Evolutionary conservation across 768 basidiomycete genomes (phyloP), one percentile per base, ranked within the genome.

Genomic region (Agrocybe pediades): DNA sequence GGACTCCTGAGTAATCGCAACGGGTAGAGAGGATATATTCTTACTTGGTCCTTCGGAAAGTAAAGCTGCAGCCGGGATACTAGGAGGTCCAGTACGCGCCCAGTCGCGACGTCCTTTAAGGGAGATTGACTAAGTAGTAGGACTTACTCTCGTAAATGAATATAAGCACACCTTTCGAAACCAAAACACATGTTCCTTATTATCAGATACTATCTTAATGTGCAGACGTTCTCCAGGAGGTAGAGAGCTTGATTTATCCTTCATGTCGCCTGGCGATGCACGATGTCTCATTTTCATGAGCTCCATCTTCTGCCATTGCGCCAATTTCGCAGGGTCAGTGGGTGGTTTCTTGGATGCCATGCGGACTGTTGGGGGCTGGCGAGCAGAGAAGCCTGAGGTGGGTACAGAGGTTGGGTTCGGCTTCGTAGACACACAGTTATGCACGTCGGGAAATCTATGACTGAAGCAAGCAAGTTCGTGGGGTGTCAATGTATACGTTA

Each of bases 211-310:
- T 5, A 85, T 79, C 33, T 71, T 80, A 27, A 90, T 60, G 64
- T 88, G 81, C 39, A 88, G 58, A 20, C 89, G 80, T 53, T 88
- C 76, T 20, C 81, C 78, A 41, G 82, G 62, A 13, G 83, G 71
- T 1, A 83, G 66, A 15, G 71, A 68, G 9, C 74, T 71, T 1
- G 68, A 48, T 47, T 71, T 79, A 62, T 87, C 84, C 60, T 78
- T 83, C 17, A 80, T 75, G 60, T 92, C 84, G 7, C 74, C 82
- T 2, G 89, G 81, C 39, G 72, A 60, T 9, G 92, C 92, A 33
- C 74, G 77, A 64, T 88, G 89, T 49, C 85, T 83, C 78, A 93
- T 80, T 63, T 84, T 89, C 80, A 92, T 88, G 5, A 86, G 63
- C 61, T 85, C 81, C 16, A 91, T 64, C 60, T 82, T 83, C 51